These are phyloP conservation scores for Microcera coccophila DNA, from an alignment of 2,329 filamentous ascomycete species.

Conservation along the genomic window DNA sequence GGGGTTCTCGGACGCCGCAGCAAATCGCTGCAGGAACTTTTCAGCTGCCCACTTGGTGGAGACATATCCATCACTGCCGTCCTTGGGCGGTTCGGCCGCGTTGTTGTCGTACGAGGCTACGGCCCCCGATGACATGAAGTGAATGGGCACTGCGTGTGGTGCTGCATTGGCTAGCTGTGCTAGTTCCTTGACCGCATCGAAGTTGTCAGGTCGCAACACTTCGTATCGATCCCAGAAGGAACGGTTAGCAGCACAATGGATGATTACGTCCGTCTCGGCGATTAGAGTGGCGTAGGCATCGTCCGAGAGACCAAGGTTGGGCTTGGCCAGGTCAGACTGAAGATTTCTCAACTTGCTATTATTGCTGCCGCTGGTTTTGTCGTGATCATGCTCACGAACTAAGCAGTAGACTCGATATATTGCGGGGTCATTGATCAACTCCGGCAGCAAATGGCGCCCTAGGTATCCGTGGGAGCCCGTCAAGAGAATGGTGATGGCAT, in stretches of 20 bases:
- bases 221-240: constrained; percentile 1
- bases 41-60: constrained; percentile 1
- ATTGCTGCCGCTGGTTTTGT: too few relatives aligned
- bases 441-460: not conserved
- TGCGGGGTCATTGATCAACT: too few relatives aligned
- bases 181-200: not conserved
- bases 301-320: not conserved
- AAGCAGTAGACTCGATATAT: too few relatives aligned
- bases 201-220: not conserved
- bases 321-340: not conserved
- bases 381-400: too few relatives aligned
- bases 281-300: not conserved
- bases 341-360: not conserved
- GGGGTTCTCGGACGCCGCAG: not conserved
- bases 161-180: not conserved
- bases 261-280: constrained; percentile 1
- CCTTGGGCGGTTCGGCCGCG: not conserved
- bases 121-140: constrained; percentile 1
- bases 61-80: constrained; percentile 2
- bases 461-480: not conserved
- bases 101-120: not conserved
- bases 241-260: constrained; percentile 2
- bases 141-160: not conserved
- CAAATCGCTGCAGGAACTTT: not conserved
- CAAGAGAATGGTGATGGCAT: too few relatives aligned